Conservation (phyloP, 2,329 filamentous ascomycete genomes). For the Neopestalotiopsis sp. region DNA sequence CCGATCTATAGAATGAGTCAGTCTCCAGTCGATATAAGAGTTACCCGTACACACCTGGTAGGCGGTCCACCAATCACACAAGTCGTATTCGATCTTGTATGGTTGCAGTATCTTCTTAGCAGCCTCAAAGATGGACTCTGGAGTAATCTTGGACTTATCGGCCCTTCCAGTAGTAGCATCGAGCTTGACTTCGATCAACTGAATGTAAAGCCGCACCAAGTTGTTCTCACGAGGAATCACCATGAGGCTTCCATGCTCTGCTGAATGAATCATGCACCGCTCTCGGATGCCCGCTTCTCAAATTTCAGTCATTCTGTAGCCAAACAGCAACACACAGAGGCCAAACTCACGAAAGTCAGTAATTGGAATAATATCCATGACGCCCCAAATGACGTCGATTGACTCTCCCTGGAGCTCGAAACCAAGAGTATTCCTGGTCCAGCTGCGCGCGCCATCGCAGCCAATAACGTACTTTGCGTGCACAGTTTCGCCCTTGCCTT, state of each 20-base stretch:
- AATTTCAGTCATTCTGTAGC: constrained; percentile 7
- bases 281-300: constrained; percentile 53
- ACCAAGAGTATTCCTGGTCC: constrained; percentile 27
- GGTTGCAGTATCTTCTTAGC: constrained; percentile 65
- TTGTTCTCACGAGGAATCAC: constrained; percentile 64
- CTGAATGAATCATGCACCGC: constrained; percentile 58
- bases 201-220: constrained; percentile 62
- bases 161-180: constrained; percentile 35
- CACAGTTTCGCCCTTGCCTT: constrained; percentile 34
- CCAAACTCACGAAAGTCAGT: constrained; percentile 48
- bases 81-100: constrained; percentile 65
- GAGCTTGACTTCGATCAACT: constrained; percentile 46
- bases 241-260: constrained; percentile 57
- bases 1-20: constrained; percentile 57
- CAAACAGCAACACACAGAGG: neutral
- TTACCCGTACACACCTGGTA: constrained; percentile 56
- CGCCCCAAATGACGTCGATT: constrained; percentile 53
- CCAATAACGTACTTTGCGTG: constrained; percentile 36
- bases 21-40: neutral
- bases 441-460: constrained; percentile 31
- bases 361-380: constrained; percentile 39
- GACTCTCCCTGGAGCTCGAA: constrained; percentile 58
- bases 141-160: constrained; percentile 60
- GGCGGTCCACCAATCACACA: constrained; percentile 70
- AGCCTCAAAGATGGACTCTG: constrained; percentile 59